A percentile compares a stretch with the other conserved stretches of the same genome.
phyloP scores from a whole-genome alignment of 1,284 basidiomycete genomes.

The Pyrrhoderma lamaoense region DNA sequence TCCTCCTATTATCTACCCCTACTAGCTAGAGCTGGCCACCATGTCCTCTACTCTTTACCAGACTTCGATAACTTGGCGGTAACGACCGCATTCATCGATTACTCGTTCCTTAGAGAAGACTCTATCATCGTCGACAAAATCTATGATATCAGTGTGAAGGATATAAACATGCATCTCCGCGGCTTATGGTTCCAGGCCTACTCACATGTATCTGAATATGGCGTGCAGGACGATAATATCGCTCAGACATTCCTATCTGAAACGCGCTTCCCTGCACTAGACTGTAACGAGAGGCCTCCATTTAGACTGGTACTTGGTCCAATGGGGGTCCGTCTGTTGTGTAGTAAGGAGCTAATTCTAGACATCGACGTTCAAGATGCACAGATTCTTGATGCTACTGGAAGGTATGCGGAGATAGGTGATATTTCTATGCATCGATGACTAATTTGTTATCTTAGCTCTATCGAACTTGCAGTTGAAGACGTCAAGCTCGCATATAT shows the following conservation, averaged over 20 bases:
- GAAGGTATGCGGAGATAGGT: too few relatives aligned
- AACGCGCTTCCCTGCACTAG: slow-evolving; percentile 21
- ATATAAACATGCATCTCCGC: slow-evolving; percentile 28
- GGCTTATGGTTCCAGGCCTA: slow-evolving; percentile 28
- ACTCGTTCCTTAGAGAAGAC: slow-evolving; percentile 16
- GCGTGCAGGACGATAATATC: slow-evolving; percentile 15
- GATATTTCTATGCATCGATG: too few relatives aligned
- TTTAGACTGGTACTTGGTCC: slow-evolving; percentile 27
- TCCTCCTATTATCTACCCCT: slow-evolving; percentile 15
- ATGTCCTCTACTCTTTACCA: slow-evolving; percentile 18
- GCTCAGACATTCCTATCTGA: slow-evolving; percentile 25
- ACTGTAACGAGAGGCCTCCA: slow-evolving; percentile 19
- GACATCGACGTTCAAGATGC: slow-evolving; percentile 27
- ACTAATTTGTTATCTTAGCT: too few relatives aligned
- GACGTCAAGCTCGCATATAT: slow-evolving; percentile 29
- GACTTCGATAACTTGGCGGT: slow-evolving; percentile 21
- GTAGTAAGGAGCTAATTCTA: slow-evolving; percentile 28
- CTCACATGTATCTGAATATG: slow-evolving; percentile 21
- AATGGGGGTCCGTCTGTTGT: slow-evolving; percentile 26
- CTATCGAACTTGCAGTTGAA: slow-evolving; percentile 5
- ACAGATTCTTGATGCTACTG: slow-evolving; percentile 20
- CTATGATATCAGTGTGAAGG: slow-evolving; percentile 24
- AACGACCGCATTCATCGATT: slow-evolving; percentile 16
- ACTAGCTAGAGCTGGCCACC: slow-evolving; percentile 16
- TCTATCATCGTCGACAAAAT: slow-evolving; percentile 20